A percentile compares a stretch with the other conserved stretches of the same genome.
Evolutionary conservation across 2,329 filamentous ascomycete species (phyloP).

Genomic region (Fusarium staphyleae): DNA sequence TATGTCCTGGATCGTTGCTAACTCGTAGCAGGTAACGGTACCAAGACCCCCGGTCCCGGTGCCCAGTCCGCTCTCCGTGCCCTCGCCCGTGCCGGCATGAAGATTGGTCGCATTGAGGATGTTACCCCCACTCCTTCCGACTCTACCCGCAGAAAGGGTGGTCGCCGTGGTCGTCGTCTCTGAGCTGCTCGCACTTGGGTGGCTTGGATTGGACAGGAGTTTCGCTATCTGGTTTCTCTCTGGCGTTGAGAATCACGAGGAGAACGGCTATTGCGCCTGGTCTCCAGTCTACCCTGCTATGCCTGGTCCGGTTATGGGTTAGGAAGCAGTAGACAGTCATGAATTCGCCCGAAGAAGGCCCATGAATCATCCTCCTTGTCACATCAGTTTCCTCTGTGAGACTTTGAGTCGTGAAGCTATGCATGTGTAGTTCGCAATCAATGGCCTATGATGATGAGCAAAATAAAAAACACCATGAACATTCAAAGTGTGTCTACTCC

Average conservation of each 20-base stretch:
- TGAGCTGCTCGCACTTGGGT: conserved; percentile 58
- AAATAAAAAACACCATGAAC: conserved; percentile 5
- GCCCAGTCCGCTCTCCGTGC: conserved; percentile 99
- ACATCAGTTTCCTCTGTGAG: conserved; percentile 36
- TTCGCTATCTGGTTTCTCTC: conserved; percentile 60
- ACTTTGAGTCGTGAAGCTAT: conserved; percentile 14
- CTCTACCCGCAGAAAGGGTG: conserved; percentile 99
- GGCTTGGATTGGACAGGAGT: conserved; percentile 48
- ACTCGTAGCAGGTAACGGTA: conserved; percentile 79
- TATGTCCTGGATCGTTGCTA: conserved; percentile 4
- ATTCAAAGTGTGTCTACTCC: conserved; percentile 7
- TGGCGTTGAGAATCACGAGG: conserved; percentile 76
- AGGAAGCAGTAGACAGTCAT: conserved; percentile 51
- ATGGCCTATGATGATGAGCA: neutral
- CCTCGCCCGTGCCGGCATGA: conserved; percentile 98
- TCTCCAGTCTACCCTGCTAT: conserved; percentile 64
- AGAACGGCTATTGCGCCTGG: conserved; percentile 73
- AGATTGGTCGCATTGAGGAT: conserved; percentile 99
- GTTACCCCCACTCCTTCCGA: conserved; percentile 99
- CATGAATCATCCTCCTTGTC: conserved; percentile 49
- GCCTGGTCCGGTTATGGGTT: conserved; percentile 46
- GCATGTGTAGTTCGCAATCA: conserved; percentile 9
- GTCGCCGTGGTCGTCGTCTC: conserved; percentile 99
- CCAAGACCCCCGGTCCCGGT: conserved; percentile 99
- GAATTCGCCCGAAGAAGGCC: conserved; percentile 55